phyloP scores from a whole-genome alignment of 306 rosid species.

The Leucaena leucocephala region DNA sequence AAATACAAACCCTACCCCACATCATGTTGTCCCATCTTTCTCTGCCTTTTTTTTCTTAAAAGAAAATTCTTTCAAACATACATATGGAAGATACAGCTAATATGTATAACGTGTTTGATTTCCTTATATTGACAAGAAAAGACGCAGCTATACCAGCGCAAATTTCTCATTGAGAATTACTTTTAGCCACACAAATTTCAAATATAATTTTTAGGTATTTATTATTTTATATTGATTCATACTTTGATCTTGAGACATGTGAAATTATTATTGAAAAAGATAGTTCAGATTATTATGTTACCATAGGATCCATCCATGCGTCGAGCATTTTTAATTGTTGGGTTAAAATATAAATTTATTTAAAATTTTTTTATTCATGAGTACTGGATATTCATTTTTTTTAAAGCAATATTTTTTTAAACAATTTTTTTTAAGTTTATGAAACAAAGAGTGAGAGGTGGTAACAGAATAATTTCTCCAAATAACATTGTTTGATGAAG shows the following conservation, averaged over 20 bases:
- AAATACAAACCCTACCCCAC: slow-evolving; percentile 21
- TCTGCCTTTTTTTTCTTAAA: not conserved
- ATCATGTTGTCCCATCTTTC: slow-evolving; percentile 18
- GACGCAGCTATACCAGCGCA: not conserved
- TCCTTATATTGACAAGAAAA: not conserved
- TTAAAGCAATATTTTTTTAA: no score
- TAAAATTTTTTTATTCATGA: no score
- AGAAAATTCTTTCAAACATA: no score
- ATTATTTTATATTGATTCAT: not conserved
- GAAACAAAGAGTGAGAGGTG: no score
- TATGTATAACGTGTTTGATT: not conserved
- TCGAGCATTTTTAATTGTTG: not conserved
- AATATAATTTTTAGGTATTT: not conserved
- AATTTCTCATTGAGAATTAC: not conserved
- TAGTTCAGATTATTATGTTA: not conserved
- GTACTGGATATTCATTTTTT: no score
- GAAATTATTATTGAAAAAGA: not conserved
- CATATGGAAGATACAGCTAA: not conserved
- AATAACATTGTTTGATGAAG: no score
- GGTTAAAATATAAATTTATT: no score
- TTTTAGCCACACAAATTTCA: not conserved
- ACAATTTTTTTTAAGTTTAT: no score
- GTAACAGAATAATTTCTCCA: no score
- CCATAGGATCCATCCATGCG: not conserved
- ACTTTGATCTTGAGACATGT: not conserved